Base-by-base conservation (phyloP, 202 grass and related monocot genomes). In the Saccharum hybrid region DNA sequence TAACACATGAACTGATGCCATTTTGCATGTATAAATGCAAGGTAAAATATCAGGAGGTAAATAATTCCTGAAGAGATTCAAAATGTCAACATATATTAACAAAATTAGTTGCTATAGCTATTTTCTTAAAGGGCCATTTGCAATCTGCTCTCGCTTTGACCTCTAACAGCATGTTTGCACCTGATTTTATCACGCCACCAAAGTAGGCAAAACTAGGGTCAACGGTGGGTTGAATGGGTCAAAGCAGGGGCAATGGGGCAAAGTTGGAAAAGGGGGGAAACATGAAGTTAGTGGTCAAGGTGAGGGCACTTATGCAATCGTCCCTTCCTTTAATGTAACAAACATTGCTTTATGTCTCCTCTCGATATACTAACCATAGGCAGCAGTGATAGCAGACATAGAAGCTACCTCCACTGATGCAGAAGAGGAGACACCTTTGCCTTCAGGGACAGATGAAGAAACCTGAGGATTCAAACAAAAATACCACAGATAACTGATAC, bases 391-490 rank as follows among this genome's bases (percentile, higher is more conserved):
- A 76, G 89, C 96, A 87, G 88, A 99, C 93, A 96, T 99, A 63
- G 86, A 84, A 37, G 93, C 93, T 72, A 99, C 93, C 83, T 99
- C 96, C 81, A 96, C 93, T 74, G 96, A 90, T 82, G 96, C 96
- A 86, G 96, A 98, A 82, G 96, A 98, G 48, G 96, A 99, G 31
- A 99, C 96, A 70, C 96, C 96, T 93, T 99, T 96, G 42, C 96
- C 96, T 93, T 99, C 93, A 76, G 96, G 93, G 56, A 96, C 96
- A 77, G 93, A 92, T 16, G 96, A 99, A 87, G 93, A 99, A 68
- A 96, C 93, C 96, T 96, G 71, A 40, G 41, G 33, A 88, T 90
- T 36, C 39, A 66, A 84, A 77, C 2, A 78, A 68, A 71, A 52
- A 16, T 54, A 77, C 26, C 16, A 85, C 8, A 16, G 69, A 33